Evolutionary conservation across 2,329 filamentous ascomycete species (phyloP).

Genomic region (Aspergillus hortae): DNA sequence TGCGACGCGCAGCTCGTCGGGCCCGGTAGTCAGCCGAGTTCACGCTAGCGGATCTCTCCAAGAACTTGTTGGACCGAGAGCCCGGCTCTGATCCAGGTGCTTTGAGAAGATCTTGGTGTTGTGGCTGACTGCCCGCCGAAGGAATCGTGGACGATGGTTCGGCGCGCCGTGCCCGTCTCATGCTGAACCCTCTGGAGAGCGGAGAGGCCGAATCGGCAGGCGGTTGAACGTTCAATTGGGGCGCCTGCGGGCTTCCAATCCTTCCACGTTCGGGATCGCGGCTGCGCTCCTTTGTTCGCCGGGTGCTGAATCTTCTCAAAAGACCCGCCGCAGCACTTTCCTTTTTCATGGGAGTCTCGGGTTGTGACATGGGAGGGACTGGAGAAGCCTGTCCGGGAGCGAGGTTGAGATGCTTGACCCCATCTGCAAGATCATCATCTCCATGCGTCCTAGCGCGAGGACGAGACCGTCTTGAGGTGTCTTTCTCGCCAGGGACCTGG

Average conservation of each 20-base stretch:
- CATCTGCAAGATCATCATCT: constrained; percentile 81
- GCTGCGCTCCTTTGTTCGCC: constrained; percentile 62
- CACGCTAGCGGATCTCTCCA: constrained; percentile 86
- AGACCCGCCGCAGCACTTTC: constrained; percentile 83
- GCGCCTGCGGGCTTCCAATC: constrained; percentile 64
- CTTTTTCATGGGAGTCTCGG: constrained; percentile 67
- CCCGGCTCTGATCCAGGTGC: constrained; percentile 63
- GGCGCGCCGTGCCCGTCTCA: constrained; percentile 59
- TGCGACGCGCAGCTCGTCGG: constrained; percentile 57
- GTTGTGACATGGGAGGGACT: constrained; percentile 54
- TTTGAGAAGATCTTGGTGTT: constrained; percentile 74
- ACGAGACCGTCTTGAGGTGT: constrained; percentile 76
- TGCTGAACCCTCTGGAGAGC: constrained; percentile 84
- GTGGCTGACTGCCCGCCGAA: constrained; percentile 59
- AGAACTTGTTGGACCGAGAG: constrained; percentile 61
- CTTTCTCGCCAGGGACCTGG: constrained; percentile 84
- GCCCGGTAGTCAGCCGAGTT: constrained; percentile 77
- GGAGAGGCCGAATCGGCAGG: constrained; percentile 63
- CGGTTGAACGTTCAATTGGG: constrained; percentile 76
- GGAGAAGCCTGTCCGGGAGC: constrained; percentile 47
- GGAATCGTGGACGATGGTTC: constrained; percentile 54
- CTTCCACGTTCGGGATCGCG: constrained; percentile 43
- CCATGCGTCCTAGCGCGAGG: constrained; percentile 89
- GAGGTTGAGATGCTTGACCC: constrained; percentile 63
- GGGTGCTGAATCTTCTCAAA: constrained; percentile 85